These are phyloP conservation scores for Penicillium crustosum DNA, from an alignment of 2,329 filamentous ascomycete genomes.

Conservation along the genomic window DNA sequence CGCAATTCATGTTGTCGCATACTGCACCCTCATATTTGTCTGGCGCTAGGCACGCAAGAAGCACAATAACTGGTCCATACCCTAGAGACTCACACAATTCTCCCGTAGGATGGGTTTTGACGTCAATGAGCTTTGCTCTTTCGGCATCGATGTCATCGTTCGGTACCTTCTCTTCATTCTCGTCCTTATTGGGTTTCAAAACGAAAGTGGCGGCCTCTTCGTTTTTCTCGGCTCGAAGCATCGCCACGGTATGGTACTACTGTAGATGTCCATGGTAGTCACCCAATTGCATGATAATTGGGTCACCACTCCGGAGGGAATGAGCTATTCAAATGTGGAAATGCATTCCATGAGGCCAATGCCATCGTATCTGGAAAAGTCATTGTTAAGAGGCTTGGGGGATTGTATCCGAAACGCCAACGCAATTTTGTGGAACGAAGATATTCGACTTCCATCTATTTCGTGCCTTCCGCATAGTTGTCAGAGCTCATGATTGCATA, in stretches of 20 bases:
- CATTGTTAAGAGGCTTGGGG: not conserved
- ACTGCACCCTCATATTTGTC: constrained; percentile 4
- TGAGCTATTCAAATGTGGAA: not conserved
- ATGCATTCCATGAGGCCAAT: not conserved
- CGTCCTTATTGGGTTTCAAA: not conserved
- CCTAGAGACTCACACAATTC: not conserved
- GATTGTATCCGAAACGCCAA: too few relatives aligned
- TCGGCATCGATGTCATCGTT: not conserved
- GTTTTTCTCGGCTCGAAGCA: not conserved
- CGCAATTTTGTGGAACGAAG: too few relatives aligned
- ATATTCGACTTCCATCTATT: too few relatives aligned
- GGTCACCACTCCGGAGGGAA: not conserved
- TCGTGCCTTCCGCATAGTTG: too few relatives aligned
- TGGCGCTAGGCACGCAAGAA: constrained; percentile 22
- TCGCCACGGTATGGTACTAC: not conserved
- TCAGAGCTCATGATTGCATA: too few relatives aligned
- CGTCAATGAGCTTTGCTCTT: not conserved
- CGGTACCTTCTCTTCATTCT: not conserved
- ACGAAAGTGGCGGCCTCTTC: not conserved
- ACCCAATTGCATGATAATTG: not conserved
- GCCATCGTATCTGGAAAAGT: not conserved
- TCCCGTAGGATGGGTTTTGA: not conserved
- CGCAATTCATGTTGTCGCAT: not conserved
- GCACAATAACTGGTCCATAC: not conserved
- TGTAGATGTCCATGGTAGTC: not conserved